These are phyloP conservation scores for Marchantia polymorpha DNA, from an alignment of 225 moss, liverwort and hornwort species.

Conservation along the genomic window DNA sequence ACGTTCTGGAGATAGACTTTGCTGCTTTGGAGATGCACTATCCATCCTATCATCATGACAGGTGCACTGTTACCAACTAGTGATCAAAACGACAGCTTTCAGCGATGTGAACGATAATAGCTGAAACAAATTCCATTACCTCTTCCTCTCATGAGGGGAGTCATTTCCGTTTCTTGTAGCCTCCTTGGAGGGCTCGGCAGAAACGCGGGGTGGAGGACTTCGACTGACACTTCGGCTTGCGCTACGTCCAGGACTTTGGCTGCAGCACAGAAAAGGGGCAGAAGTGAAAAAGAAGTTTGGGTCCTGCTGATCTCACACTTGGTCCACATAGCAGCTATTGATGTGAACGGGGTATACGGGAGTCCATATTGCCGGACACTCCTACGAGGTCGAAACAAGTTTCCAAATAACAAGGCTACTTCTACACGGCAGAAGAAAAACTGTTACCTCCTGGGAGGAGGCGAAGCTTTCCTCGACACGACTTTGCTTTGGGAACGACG, in stretches of 20 bases:
- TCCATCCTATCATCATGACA: conserved; percentile 22
- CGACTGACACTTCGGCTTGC: conserved; percentile 70
- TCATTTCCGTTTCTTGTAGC: conserved; percentile 65
- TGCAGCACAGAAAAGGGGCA: conserved; percentile 29
- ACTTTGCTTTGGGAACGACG: conserved; percentile 66
- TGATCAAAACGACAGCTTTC: not conserved
- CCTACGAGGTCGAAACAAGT: not conserved
- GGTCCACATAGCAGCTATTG: no score
- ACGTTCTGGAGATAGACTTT: conserved; percentile 33
- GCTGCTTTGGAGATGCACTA: conserved; percentile 46
- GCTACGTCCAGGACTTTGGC: conserved; percentile 62
- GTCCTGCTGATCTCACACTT: no score
- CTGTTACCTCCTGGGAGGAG: conserved; percentile 43
- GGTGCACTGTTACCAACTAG: not conserved
- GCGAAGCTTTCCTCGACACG: conserved; percentile 52
- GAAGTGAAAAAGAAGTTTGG: not conserved
- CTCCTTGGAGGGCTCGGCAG: conserved; percentile 61
- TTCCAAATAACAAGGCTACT: not conserved
- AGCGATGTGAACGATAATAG: not conserved
- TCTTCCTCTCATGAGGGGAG: conserved; percentile 49
- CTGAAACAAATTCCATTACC: conserved; percentile 29
- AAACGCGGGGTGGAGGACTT: conserved; percentile 63
- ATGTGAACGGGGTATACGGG: no score
- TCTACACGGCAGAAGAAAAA: no score
- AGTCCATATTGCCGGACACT: not conserved